Conservation (phyloP, 352 stramenopile species). For the Saprolegnia diclina region DNA sequence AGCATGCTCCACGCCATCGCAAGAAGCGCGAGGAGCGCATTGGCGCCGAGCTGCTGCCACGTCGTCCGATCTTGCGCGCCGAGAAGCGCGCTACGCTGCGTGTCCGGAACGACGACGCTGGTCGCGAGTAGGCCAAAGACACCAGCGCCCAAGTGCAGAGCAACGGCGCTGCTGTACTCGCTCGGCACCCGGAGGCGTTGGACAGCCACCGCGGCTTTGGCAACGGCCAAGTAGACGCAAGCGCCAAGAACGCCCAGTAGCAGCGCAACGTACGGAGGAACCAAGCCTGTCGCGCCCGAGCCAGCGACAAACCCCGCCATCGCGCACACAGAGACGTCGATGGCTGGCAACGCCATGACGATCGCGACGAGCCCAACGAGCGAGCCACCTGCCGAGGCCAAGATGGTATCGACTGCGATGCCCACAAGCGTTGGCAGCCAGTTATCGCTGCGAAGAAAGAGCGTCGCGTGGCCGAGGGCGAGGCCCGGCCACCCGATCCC, state of each 20-base stretch:
- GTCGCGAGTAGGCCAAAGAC: neutral
- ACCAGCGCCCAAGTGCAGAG: neutral
- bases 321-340: neutral
- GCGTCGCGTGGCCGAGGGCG: neutral
- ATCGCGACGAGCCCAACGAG: neutral
- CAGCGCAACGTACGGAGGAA: neutral
- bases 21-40: neutral
- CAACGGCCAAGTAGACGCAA: neutral
- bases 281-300: neutral
- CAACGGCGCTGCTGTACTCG: neutral
- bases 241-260: neutral
- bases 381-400: neutral
- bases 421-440: neutral
- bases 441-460: neutral
- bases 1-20: neutral
- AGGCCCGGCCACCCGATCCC: neutral
- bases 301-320: neutral
- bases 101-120: neutral
- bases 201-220: neutral
- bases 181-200: conserved; percentile 2
- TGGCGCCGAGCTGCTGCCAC: neutral
- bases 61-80: neutral
- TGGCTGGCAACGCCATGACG: neutral
- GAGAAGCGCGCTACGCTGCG: neutral
- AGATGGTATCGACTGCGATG: neutral